Evolutionary conservation across 768 basidiomycete species (phyloP), one percentile per base, ranked within the genome.

Genomic region (Termitomyces sp.): DNA sequence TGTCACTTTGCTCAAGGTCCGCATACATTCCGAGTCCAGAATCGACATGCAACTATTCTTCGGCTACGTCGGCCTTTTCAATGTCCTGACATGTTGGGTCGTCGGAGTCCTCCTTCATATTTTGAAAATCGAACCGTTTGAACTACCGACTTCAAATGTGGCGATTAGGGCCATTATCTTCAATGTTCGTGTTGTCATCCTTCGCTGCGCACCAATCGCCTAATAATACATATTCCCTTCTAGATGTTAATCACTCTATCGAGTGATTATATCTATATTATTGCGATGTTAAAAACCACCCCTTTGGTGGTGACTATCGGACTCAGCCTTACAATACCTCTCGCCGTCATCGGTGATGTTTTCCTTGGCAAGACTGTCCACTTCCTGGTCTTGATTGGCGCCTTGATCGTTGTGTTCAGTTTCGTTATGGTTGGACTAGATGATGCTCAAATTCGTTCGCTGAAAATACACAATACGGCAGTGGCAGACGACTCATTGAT

Each of bases 221-320:
- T n/a, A 52, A 22, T 39, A 7, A 36, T 41, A 36, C 23, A 27
- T n/a, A 29, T 4, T 29, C 3, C 11, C 39, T 7, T 42, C 22
- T 32, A 96, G 87, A 94, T 93, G 89, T 71, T 74, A 31, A 91
- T 95, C 63, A 93, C 91, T 0, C 70, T 90, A 31, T 83, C 82
- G 9, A 91, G 89, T 56, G 94, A 97, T 70, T 96, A 88, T 65
- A 66, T 94, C 43, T 93, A 93, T 66, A 84, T 92, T 27, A 65
- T 92, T 18, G 89, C 94, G 2, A 96, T 98, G 94, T 83, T 99
- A 58, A 96, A 95, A 74, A 99, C 96, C 7, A 94, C 94, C 1
- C 95, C 95, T 0, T 74, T 95, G 12, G 91, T 97, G 18, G 95
- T 90, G 16, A 98, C 96, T 0, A 77, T 98, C 52, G 96, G 96